Conservation (phyloP, 768 basidiomycete genomes). For the Amyloporia xantha region DNA sequence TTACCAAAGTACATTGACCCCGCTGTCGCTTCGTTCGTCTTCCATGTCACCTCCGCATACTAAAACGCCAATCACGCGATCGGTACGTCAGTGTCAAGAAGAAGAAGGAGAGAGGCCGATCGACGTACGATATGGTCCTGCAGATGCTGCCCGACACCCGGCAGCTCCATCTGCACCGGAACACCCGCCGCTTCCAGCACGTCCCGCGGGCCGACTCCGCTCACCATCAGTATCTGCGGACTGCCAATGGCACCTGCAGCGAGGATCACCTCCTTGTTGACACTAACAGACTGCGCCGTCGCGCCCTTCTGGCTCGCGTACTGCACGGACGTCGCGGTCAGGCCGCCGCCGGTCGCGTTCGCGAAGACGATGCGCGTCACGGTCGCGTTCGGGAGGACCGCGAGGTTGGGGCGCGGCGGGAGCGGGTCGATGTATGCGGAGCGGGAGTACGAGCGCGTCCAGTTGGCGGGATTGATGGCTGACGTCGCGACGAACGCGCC, state of each 20-base stretch:
- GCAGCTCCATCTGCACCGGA: constrained; percentile 38
- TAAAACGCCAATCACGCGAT: constrained; percentile 5
- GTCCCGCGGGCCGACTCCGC: constrained; percentile 52
- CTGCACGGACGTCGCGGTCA: constrained; percentile 40
- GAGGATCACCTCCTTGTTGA: constrained; percentile 53
- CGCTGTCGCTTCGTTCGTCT: constrained; percentile 32
- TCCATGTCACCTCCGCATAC: constrained; percentile 33
- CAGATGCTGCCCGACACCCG: constrained; percentile 57
- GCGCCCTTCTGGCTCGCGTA: constrained; percentile 34
- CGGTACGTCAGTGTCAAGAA: neutral
- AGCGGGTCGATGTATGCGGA: constrained; percentile 61
- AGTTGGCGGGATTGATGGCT: constrained; percentile 55
- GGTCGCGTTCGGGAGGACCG: constrained; percentile 53
- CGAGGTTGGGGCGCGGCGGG: constrained; percentile 55
- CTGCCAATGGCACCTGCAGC: constrained; percentile 44
- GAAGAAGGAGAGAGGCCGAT: neutral
- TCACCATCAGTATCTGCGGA: constrained; percentile 49
- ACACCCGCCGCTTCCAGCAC: constrained; percentile 43
- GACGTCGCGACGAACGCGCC: constrained; percentile 51
- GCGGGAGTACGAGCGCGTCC: constrained; percentile 62
- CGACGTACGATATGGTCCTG: constrained; percentile 42
- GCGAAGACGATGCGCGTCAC: constrained; percentile 49
- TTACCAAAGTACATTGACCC: constrained; percentile 27
- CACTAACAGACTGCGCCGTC: constrained; percentile 37
- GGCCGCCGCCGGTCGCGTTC: constrained; percentile 23